Base-by-base conservation (phyloP, 192 early-diverging fungal genomes). In the Entomortierella chlamydospora region DNA sequence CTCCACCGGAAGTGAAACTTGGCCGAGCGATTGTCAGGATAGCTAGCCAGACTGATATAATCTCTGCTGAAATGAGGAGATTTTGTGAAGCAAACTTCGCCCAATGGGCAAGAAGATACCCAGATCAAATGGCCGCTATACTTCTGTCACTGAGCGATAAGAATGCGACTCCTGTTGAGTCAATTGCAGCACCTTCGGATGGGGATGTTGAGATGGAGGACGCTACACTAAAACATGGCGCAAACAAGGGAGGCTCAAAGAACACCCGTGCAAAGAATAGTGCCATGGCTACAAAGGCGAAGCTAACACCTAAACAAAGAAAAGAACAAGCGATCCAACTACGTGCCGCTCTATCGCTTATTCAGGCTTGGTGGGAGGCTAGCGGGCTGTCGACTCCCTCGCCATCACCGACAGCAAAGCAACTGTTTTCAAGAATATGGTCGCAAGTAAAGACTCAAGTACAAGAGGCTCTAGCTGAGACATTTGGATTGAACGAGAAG, bases 401-500 rank as follows among this genome's bases (percentile, higher is more conserved):
- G 23, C 5, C 64, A 25, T 42, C 52, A 39, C 20, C 43, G 33
- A 13, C 10, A 17, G 26, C 41, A 12, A 33, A 61, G n/a, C 45
- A 56, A 6, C 26, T 55, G 31, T 79, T 70, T 33, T 37, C 39
- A 8, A 13, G 43, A 29, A 64, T 79, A 31, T 79, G 76, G 76
- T 56, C 76, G 4, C 23, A 66, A 28, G 67, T 70, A 4, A 56
- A 63, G 31, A 57, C 28, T 18, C 57, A 70, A 47, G 76, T 79
- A 23, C 57, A 56, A 29, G 80, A 81, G 0, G 77, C 64, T 2
- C 58, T 73, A n/a, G 64, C 13, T 34, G 77, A 54, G 69, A 85
- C 56, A 37, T 87, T 41, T 72, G 83, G 59, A 51, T 59, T 23
- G 4, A 72, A 60, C 12, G 68, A 73, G 34, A 50, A 84, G 45